Evolutionary conservation across 176 grass and related monocot genomes (phyloP).

Genomic region (Carex myosuroides): DNA sequence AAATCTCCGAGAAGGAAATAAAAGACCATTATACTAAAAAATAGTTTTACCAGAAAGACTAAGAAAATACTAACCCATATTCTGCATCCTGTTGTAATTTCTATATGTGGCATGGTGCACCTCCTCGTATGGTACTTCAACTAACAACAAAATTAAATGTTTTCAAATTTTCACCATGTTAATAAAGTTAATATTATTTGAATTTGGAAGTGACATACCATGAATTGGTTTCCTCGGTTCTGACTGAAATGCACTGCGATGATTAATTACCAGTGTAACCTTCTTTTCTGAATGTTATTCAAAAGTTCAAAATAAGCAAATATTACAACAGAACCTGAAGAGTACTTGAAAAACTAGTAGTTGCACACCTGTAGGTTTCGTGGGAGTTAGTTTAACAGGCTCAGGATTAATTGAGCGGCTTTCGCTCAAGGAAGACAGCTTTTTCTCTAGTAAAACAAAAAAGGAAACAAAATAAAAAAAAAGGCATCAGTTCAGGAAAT

Average conservation of each 20-base stretch:
- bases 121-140: constrained; percentile 50
- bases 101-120: constrained; percentile 23
- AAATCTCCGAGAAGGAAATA: not conserved
- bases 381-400: constrained; percentile 30
- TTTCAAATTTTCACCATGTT: not conserved
- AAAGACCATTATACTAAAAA: not conserved
- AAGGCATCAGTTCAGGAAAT: not conserved
- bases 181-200: constrained; percentile 2
- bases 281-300: constrained; percentile 26
- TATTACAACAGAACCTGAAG: not conserved
- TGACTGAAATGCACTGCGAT: constrained; percentile 4
- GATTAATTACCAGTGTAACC: constrained; percentile 3
- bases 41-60: not conserved
- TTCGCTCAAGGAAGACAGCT: constrained; percentile 13
- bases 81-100: constrained; percentile 60
- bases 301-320: not conserved
- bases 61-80: constrained; percentile 52
- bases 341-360: constrained; percentile 18
- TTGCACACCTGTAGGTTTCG: constrained; percentile 26
- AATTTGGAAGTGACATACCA: constrained; percentile 18
- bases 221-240: constrained; percentile 14
- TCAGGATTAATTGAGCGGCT: constrained; percentile 38
- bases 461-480: not conserved
- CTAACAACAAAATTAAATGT: constrained; percentile 21
- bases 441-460: constrained; percentile 41